Conservation (phyloP, 1,284 basidiomycete genomes). For the Paramarasmius palmivorus region DNA sequence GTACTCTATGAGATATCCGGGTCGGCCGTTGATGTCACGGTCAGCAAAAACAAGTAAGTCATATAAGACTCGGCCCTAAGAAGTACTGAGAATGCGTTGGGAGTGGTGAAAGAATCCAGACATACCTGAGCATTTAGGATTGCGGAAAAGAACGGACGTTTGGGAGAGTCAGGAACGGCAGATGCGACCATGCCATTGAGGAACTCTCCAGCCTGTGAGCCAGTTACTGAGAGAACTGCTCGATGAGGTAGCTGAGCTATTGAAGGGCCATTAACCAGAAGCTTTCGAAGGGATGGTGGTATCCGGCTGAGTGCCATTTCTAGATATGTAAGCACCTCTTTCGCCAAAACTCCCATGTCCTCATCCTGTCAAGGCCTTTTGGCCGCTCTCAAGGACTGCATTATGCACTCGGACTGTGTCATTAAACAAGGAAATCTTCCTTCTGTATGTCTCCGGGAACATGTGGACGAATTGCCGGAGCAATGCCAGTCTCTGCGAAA, state of each 20-base stretch:
- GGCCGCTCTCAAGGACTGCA: slow-evolving; percentile 74
- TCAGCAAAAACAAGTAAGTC: slow-evolving; percentile 85
- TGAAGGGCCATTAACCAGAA: slow-evolving; percentile 54
- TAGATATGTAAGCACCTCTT: background rate
- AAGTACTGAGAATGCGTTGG: background rate
- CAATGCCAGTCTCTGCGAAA: slow-evolving; percentile 73
- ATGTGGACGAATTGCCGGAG: slow-evolving; percentile 72
- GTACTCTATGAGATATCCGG: slow-evolving; percentile 75
- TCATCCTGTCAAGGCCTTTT: slow-evolving; percentile 77
- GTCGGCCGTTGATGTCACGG: slow-evolving; percentile 44
- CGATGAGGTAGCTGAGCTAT: slow-evolving; percentile 64
- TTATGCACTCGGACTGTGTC: slow-evolving; percentile 83
- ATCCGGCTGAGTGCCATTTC: slow-evolving; percentile 24
- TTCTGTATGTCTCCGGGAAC: slow-evolving; percentile 77
- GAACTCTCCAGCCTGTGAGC: slow-evolving; percentile 83
- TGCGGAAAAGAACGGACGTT: slow-evolving; percentile 71
- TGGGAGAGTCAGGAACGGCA: slow-evolving; percentile 51
- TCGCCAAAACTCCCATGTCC: slow-evolving; percentile 50
- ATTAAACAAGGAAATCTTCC: slow-evolving; percentile 70
- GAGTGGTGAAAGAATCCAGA: background rate
- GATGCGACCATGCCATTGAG: slow-evolving; percentile 85
- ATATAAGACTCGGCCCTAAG: slow-evolving; percentile 86
- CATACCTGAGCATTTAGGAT: slow-evolving; percentile 87
- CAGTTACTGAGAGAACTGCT: slow-evolving; percentile 74
- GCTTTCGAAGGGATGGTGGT: slow-evolving; percentile 40